Conservation (phyloP, 352 stramenopile genomes). For the Halophytophthora batemanensis region DNA sequence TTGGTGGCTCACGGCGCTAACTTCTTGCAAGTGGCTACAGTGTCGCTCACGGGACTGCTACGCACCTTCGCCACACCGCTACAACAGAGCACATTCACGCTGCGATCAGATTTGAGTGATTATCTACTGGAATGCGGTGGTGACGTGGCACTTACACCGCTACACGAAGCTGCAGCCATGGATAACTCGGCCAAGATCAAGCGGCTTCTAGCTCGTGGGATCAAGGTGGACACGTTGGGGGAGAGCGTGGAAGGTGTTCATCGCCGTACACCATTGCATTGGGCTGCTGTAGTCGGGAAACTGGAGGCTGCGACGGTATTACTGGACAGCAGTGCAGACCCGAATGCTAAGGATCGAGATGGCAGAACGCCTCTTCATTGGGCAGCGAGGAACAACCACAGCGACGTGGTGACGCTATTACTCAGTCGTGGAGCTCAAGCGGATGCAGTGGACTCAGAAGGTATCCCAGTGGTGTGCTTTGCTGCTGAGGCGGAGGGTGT, state of each 20-base stretch:
- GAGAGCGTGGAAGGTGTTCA: constrained; percentile 64
- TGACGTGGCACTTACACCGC: constrained; percentile 74
- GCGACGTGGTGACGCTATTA: constrained; percentile 46
- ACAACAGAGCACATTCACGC: constrained; percentile 65
- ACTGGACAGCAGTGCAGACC: constrained; percentile 41
- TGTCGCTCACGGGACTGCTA: constrained; percentile 36
- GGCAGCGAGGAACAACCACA: constrained; percentile 68
- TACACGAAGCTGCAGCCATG: constrained; percentile 64
- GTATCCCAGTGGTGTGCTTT: constrained; percentile 58
- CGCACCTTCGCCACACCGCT: constrained; percentile 48
- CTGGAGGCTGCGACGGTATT: constrained; percentile 31
- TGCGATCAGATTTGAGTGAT: constrained; percentile 55
- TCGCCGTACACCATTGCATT: constrained; percentile 67
- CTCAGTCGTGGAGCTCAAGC: constrained; percentile 40
- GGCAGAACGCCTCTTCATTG: constrained; percentile 73
- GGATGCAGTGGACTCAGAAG: constrained; percentile 42
- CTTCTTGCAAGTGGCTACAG: constrained; percentile 56
- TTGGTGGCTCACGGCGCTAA: constrained; percentile 64
- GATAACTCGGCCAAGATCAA: constrained; percentile 43
- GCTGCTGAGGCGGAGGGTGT: constrained; percentile 63
- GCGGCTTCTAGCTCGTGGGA: constrained; percentile 38
- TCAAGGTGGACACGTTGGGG: constrained; percentile 46
- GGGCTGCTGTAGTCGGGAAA: constrained; percentile 60
- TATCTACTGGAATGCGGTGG: constrained; percentile 61
- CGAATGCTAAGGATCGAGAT: constrained; percentile 56